These are phyloP conservation scores for Aspergillus aculeatus DNA, from an alignment of 2,329 filamentous ascomycete species.

Conservation along the genomic window DNA sequence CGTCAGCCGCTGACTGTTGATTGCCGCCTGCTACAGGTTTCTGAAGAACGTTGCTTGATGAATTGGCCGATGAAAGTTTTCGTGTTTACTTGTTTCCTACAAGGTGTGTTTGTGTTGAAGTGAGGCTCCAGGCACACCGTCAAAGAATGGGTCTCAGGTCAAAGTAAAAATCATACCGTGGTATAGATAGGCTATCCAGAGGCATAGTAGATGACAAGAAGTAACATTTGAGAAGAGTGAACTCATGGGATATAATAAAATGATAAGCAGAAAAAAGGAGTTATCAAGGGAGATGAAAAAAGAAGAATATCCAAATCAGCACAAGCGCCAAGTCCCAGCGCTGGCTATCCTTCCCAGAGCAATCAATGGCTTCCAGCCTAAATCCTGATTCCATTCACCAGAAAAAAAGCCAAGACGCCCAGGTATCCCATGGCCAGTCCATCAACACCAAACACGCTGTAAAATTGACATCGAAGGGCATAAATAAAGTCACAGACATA, in stretches of 20 bases:
- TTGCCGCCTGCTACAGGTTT: too few relatives aligned
- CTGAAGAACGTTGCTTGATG: too few relatives aligned
- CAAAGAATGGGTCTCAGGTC: too few relatives aligned
- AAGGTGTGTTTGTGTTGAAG: too few relatives aligned
- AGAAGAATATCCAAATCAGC: background rate
- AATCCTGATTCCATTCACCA: background rate
- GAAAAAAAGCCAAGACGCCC: constrained; percentile 9
- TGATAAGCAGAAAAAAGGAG: too few relatives aligned
- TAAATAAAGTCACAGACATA: constrained; percentile 1
- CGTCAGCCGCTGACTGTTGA: too few relatives aligned
- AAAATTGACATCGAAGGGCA: background rate
- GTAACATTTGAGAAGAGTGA: background rate
- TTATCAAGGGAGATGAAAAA: background rate
- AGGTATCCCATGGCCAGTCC: constrained; percentile 13
- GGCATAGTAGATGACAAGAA: background rate
- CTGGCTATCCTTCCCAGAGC: background rate
- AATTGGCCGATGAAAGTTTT: too few relatives aligned
- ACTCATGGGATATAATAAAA: background rate
- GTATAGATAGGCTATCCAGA: background rate
- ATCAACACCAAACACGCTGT: constrained; percentile 5
- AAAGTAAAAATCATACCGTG: too few relatives aligned
- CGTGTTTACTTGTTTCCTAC: too few relatives aligned
- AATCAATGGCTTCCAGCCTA: background rate
- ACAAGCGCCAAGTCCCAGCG: background rate
- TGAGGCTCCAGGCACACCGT: too few relatives aligned